Percentiles rank a stretch among this genome's conserved stretches.
Evolutionary conservation across 2,329 filamentous ascomycete genomes (phyloP).

Genomic region (Tolypocladium inflatum): DNA sequence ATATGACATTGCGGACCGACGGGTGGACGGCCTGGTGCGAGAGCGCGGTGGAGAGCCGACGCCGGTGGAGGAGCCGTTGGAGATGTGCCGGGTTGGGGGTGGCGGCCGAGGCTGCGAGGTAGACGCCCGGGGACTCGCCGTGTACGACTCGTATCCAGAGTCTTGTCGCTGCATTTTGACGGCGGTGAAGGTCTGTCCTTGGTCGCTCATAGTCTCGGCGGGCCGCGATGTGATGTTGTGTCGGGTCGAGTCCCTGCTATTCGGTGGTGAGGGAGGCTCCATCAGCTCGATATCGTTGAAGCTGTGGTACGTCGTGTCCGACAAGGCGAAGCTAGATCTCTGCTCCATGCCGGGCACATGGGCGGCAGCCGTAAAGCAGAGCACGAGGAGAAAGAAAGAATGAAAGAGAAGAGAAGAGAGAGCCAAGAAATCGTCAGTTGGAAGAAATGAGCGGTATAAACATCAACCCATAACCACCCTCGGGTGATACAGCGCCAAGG

Average conservation of each 20-base stretch:
- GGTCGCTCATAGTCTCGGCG: slow-evolving; percentile 2
- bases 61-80: slow-evolving; percentile 19
- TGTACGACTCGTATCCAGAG: slow-evolving; percentile 48
- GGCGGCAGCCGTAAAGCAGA: not conserved
- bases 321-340: slow-evolving; percentile 24
- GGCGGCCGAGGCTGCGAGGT: slow-evolving; percentile 18
- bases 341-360: slow-evolving; percentile 3
- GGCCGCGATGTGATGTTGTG: not conserved
- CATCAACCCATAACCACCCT: not conserved
- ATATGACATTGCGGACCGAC: slow-evolving; percentile 29
- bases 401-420: not conserved
- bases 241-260: slow-evolving; percentile 6
- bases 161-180: slow-evolving; percentile 44
- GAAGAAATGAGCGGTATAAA: not conserved
- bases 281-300: slow-evolving; percentile 40
- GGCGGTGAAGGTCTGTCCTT: slow-evolving; percentile 15
- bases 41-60: slow-evolving; percentile 16
- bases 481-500: not conserved
- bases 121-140: slow-evolving; percentile 26
- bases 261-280: slow-evolving; percentile 22
- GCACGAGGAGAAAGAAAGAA: not conserved
- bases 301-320: slow-evolving; percentile 43
- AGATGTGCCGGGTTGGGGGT: slow-evolving; percentile 21
- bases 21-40: slow-evolving; percentile 30
- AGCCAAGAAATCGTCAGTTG: not conserved